Base-by-base conservation (phyloP, 2,329 filamentous ascomycete genomes). In the Claviceps monticola region DNA sequence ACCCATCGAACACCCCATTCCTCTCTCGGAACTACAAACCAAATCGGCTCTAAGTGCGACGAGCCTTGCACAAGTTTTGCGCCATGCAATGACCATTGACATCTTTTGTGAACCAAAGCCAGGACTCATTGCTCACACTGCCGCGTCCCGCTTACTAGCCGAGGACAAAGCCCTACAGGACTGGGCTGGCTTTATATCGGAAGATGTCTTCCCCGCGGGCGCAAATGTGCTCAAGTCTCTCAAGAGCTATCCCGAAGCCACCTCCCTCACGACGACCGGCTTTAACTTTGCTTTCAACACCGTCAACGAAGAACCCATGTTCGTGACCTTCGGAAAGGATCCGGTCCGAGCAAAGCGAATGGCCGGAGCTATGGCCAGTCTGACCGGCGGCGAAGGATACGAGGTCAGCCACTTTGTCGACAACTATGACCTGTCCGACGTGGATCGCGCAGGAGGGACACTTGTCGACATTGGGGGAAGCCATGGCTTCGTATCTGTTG, bases 401-500 rank as follows among this genome's bases (percentile, higher is more conserved):
- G 75, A 79, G 56, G 58, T 79, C 4, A 63, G 64, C 23, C 70
- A 79, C 56, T 67, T 82, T 9, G 67, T 79, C 2, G 64, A 76
- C 39, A 74, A 71, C 44, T 81, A 75, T 57, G 73, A 80, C 57
- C 74, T 82, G 57, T 62, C 68, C 1, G 68, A 67, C 1, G 61
- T 80, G 1, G 67, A 78, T 49, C 62, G 62, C 0, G 59, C 53
- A 1, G 62, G 63, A 5, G 78, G 72, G 3, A 76, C 69, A 0
- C 64, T 83, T 41, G 76, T 83, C 4, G 79, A 83, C 51, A 58
- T 80, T 14, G 79, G 80, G 9, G 79, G 80, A 2, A 76, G 74
- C 17, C 74, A 76, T 50, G 80, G 80, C 0, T 76, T 79, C 46
- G 73, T 75, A n/a, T 73, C 69, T 46, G 68, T 76, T n/a, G 75